phyloP scores from a whole-genome alignment of 2,329 filamentous ascomycete genomes.

The Blumeria graminis region DNA sequence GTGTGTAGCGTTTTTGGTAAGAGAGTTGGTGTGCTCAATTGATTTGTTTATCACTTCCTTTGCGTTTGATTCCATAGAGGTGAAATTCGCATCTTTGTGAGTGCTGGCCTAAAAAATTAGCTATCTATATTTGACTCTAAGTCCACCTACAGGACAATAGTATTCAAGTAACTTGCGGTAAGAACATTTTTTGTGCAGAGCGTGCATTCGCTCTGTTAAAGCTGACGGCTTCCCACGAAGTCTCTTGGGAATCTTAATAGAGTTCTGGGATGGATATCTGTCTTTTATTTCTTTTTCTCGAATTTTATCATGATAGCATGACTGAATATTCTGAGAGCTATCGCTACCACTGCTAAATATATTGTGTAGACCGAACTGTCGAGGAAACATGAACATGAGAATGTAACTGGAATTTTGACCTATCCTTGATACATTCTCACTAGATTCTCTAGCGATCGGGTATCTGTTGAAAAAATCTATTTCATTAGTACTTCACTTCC shows the following conservation, averaged over 20 bases:
- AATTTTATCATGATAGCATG: conserved; percentile 62
- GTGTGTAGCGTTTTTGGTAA: conserved; percentile 13
- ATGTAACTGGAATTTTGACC: conserved; percentile 37
- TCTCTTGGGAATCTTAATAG: conserved; percentile 31
- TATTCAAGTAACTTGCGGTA: conserved; percentile 57
- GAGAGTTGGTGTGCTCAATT: too few species aligned
- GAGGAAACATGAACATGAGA: conserved; percentile 83
- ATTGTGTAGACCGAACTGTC: conserved; percentile 76
- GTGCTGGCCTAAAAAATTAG: conserved; percentile 4
- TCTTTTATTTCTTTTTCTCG: conserved; percentile 56
- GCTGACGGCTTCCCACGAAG: conserved; percentile 35
- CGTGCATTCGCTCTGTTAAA: conserved; percentile 44
- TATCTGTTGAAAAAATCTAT: conserved; percentile 63
- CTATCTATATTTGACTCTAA: background rate
- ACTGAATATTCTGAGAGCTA: conserved; percentile 39
- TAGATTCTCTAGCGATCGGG: conserved; percentile 11
- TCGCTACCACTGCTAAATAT: conserved; percentile 58
- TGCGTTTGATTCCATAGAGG: background rate
- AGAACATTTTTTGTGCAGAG: conserved; percentile 47
- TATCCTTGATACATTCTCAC: background rate
- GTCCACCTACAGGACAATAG: conserved; percentile 40
- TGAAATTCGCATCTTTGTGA: background rate
- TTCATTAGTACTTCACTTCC: conserved; percentile 6
- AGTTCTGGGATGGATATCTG: conserved; percentile 8
- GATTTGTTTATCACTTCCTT: too few species aligned